Percentiles rank a stretch among this genome's conserved stretches.
Conservation (phyloP, 305 asterid species). For the Withania somnifera region DNA sequence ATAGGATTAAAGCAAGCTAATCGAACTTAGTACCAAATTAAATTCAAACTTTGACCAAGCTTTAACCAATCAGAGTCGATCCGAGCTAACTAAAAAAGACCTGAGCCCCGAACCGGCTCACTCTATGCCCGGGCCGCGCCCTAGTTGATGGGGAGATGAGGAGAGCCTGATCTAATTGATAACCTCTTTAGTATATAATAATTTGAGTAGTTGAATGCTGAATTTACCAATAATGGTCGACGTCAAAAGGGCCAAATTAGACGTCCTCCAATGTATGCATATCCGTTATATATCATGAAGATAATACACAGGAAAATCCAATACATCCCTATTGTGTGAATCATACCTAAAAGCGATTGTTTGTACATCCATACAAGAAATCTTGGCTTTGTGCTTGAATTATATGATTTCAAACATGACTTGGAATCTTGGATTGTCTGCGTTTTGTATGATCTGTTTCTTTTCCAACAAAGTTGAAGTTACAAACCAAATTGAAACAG, state of each 20-base stretch:
- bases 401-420: not conserved
- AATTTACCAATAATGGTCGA: not conserved
- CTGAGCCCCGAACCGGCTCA: too few relatives aligned
- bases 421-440: not conserved
- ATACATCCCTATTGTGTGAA: not conserved
- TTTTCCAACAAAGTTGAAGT: not conserved
- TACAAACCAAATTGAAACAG: not conserved
- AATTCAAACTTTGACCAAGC: too few relatives aligned
- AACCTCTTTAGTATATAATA: not conserved
- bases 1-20: too few relatives aligned
- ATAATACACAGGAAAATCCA: not conserved
- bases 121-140: too few relatives aligned
- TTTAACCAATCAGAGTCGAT: too few relatives aligned
- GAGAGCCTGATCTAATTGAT: not conserved
- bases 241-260: too few relatives aligned
- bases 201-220: not conserved
- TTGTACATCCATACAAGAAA: not conserved
- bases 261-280: too few relatives aligned
- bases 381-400: not conserved
- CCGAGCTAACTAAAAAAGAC: too few relatives aligned
- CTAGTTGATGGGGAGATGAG: not conserved
- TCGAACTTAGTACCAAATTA: too few relatives aligned
- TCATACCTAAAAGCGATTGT: not conserved
- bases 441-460: not conserved
- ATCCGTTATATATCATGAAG: not conserved